Conservation (phyloP, 1,139 yeast species). For the Taiozyma sp. region DNA sequence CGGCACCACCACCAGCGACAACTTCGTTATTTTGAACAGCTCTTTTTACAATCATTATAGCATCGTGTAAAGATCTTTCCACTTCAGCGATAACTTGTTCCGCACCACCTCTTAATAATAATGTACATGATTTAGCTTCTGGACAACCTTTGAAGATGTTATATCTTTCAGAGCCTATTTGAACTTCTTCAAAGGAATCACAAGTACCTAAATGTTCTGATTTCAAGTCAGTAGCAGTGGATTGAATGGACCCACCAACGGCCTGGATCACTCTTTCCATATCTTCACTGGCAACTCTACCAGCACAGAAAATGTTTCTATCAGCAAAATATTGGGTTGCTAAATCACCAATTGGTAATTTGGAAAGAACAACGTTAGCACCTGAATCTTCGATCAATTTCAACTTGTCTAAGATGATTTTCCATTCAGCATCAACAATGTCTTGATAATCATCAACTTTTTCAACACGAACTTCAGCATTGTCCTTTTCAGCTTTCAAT, state of each 20-base stretch:
- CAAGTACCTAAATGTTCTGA: constrained; percentile 81
- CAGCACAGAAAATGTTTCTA: constrained; percentile 94
- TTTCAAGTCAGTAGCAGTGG: constrained; percentile 78
- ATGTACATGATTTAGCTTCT: constrained; percentile 87
- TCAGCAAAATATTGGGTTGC: constrained; percentile 99
- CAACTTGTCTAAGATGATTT: constrained; percentile 80
- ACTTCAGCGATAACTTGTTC: constrained; percentile 98
- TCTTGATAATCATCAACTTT: constrained; percentile 93
- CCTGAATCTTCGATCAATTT: constrained; percentile 81
- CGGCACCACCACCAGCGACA: constrained; percentile 99
- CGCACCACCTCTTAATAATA: constrained; percentile 94
- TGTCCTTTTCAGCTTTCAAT: constrained; percentile 96
- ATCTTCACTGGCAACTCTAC: constrained; percentile 85
- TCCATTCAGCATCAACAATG: constrained; percentile 98
- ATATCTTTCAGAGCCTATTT: constrained; percentile 93
- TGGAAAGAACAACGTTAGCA: constrained; percentile 88
- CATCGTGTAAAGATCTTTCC: constrained; percentile 95
- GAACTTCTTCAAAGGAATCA: constrained; percentile 81
- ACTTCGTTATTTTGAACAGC: constrained; percentile 81
- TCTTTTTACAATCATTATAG: constrained; percentile 96
- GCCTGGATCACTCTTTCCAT: constrained; percentile 91
- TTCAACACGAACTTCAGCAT: constrained; percentile 97
- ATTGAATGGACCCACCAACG: constrained; percentile 88
- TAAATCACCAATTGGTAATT: constrained; percentile 94
- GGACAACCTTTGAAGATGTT: constrained; percentile 93